A percentile compares a stretch with the other conserved stretches of the same genome.
These are phyloP conservation scores for Eragrostis tef DNA, from an alignment of 202 grass and related monocot species.

Conservation along the genomic window DNA sequence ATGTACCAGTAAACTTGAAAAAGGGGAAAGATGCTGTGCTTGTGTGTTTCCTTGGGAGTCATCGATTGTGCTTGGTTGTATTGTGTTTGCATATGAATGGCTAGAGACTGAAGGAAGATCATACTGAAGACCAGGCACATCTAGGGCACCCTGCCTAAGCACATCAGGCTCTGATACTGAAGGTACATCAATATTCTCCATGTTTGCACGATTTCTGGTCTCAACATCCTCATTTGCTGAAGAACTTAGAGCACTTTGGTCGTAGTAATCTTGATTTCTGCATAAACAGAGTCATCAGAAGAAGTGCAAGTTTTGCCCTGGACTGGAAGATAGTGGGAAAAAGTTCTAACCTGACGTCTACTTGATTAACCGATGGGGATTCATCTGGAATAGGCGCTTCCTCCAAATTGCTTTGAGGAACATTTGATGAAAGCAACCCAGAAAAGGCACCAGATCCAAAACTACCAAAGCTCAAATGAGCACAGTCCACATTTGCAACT, in stretches of 20 bases:
- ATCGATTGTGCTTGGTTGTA: constrained; percentile 63
- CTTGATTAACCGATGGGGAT: constrained; percentile 60
- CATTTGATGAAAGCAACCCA: constrained; percentile 78
- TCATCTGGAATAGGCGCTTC: constrained; percentile 55
- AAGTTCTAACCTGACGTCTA: constrained; percentile 53
- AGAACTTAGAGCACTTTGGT: constrained; percentile 55
- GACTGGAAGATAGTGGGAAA: constrained; percentile 17
- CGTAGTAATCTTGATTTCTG: constrained; percentile 87
- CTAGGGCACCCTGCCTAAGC: constrained; percentile 60
- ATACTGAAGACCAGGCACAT: constrained; percentile 75
- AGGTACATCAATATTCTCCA: constrained; percentile 68
- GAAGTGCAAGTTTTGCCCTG: not conserved
- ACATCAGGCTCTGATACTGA: constrained; percentile 77
- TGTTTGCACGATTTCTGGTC: constrained; percentile 51
- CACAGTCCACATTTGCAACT: constrained; percentile 78
- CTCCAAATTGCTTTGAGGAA: constrained; percentile 53
- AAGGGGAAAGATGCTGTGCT: constrained; percentile 71
- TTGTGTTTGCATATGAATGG: constrained; percentile 70
- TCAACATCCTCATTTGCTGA: constrained; percentile 55
- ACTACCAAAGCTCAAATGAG: constrained; percentile 94
- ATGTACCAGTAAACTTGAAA: constrained; percentile 85
- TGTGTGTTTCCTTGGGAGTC: constrained; percentile 71
- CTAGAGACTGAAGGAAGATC: constrained; percentile 68
- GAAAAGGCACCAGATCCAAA: constrained; percentile 96
- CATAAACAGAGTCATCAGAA: constrained; percentile 41